phyloP scores from a whole-genome alignment of 345 rosid species.

The Syzygium oleosum region DNA sequence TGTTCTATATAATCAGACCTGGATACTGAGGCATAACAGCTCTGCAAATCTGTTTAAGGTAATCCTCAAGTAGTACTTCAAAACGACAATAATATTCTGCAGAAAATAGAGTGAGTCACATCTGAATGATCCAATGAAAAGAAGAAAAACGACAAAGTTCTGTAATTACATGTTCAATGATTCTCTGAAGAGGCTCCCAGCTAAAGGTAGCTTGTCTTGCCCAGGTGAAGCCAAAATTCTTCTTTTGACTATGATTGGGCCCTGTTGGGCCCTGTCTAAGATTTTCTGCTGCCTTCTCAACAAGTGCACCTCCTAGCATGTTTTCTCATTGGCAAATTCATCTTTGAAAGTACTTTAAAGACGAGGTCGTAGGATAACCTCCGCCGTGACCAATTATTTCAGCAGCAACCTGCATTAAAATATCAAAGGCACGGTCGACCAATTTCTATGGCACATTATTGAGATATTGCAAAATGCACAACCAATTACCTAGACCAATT shows the following conservation, averaged over 20 bases:
- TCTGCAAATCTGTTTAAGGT: constrained; percentile 81
- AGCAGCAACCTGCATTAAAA: constrained; percentile 46
- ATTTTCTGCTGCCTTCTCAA: constrained; percentile 86
- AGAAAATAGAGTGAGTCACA: neutral
- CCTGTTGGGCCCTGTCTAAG: constrained; percentile 59
- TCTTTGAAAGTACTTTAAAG: constrained; percentile 76
- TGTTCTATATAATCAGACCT: constrained; percentile 24
- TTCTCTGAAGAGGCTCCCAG: too few species aligned
- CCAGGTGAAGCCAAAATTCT: too few species aligned
- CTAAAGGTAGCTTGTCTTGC: too few species aligned
- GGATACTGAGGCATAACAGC: constrained; percentile 64
- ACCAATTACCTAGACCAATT: neutral
- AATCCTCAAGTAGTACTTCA: constrained; percentile 80
- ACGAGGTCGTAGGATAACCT: constrained; percentile 83
- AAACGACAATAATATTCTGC: constrained; percentile 93
- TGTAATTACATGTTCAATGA: too few species aligned
- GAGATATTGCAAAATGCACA: neutral
- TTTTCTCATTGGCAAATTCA: constrained; percentile 78
- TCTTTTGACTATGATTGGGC: too few species aligned
- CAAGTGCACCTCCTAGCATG: constrained; percentile 68
- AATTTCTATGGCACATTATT: neutral
- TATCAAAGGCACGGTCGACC: neutral
- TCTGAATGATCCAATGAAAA: neutral
- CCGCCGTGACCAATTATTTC: constrained; percentile 88
- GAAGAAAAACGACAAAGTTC: constrained; percentile 46